phyloP scores from a whole-genome alignment of 371 early-diverging fungal genomes.

The Mortierella sp. region DNA sequence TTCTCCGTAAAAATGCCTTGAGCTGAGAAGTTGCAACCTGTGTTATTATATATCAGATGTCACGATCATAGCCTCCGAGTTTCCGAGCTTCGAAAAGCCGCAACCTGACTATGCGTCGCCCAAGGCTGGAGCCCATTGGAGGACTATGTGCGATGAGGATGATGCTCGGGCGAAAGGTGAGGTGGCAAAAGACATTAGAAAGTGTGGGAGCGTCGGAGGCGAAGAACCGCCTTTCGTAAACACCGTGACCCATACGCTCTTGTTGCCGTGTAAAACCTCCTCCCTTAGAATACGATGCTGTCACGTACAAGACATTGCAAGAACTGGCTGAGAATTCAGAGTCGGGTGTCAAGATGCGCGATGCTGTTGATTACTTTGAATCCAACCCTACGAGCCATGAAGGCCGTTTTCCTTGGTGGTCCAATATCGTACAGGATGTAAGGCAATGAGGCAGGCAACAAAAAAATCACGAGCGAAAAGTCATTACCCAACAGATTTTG shows the following conservation, averaged over 20 bases:
- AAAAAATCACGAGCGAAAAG: too few relatives aligned
- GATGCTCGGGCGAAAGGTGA: conserved; percentile 57
- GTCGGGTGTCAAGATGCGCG: conserved; percentile 46
- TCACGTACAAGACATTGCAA: conserved; percentile 43
- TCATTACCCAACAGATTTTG: too few relatives aligned
- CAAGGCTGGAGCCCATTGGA: conserved; percentile 84
- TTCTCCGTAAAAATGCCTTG: not conserved
- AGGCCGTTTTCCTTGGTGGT: conserved; percentile 44
- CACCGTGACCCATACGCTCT: too few relatives aligned
- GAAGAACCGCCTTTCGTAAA: too few relatives aligned
- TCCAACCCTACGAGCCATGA: conserved; percentile 34
- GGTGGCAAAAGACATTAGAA: not conserved
- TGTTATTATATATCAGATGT: conserved; percentile 48
- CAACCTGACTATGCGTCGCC: conserved; percentile 75
- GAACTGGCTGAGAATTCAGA: conserved; percentile 37
- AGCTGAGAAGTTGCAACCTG: not conserved
- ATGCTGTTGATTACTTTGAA: conserved; percentile 49
- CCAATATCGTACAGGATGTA: conserved; percentile 44
- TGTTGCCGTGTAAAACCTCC: too few relatives aligned
- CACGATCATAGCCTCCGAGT: conserved; percentile 65
- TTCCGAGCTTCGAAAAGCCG: conserved; percentile 63
- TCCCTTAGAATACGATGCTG: conserved; percentile 33
- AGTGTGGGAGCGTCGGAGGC: not conserved
- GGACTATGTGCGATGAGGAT: conserved; percentile 64
- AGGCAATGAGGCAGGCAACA: too few relatives aligned